Conservation (phyloP, 2,329 filamentous ascomycete species). For the Fusarium ambrosium region DNA sequence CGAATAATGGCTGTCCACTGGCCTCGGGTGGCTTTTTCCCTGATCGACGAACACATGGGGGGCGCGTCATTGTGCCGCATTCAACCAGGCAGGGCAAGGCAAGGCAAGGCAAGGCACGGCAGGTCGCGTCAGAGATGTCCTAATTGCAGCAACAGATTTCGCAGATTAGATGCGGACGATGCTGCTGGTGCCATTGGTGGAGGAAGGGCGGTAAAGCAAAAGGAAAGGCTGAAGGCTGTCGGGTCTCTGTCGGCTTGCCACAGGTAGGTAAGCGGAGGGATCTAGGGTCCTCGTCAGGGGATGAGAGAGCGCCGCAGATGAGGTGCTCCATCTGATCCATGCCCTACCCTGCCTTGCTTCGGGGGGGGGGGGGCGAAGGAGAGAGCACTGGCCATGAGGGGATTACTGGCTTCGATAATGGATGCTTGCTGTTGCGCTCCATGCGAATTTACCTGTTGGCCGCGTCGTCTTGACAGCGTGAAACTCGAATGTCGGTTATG, state of each 20-base stretch:
- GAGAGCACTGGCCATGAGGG: conserved; percentile 37
- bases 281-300: conserved; percentile 28
- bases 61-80: conserved; percentile 28
- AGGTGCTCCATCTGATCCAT: conserved; percentile 26
- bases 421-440: neutral
- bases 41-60: conserved; percentile 19
- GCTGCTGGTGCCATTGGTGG: conserved; percentile 30
- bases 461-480: neutral
- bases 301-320: conserved; percentile 18
- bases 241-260: neutral
- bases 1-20: neutral
- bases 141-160: conserved; percentile 13
- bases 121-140: neutral
- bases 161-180: conserved; percentile 34
- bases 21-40: conserved; percentile 1
- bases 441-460: neutral
- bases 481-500: conserved; percentile 7
- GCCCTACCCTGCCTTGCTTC: conserved; percentile 3
- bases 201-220: conserved; percentile 6
- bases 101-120: neutral
- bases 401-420: conserved; percentile 22
- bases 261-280: conserved; percentile 22
- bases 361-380: conserved; percentile 1
- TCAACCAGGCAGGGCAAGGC: conserved; percentile 2
- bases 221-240: neutral